Evolutionary conservation across 2,329 filamentous ascomycete genomes (phyloP), one percentile per base, ranked within the genome.

Genomic region (Aspergillus glaucus): DNA sequence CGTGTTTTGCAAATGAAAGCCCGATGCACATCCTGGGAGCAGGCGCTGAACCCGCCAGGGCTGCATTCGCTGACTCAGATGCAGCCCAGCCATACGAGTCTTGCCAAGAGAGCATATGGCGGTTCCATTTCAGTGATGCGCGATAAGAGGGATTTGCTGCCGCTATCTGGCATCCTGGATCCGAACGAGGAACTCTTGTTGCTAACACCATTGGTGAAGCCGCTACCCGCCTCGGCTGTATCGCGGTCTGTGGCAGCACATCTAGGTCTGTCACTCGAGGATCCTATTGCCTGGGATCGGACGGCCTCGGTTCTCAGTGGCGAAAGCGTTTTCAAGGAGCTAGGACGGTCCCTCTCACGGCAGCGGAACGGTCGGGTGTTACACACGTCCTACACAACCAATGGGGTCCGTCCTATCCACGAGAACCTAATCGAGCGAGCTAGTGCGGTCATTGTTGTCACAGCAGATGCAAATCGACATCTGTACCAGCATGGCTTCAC

Each of bases 351-450:
- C 6, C 74, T 97, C n/a, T 91, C 92, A 9, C 80, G 92, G 46
- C 87, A 90, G 55, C 79, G 91, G 19, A 89, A 87, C 57, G 89
- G 91, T 17, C 88, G 93, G 61, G 81, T 96, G 5, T 74, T 96
- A 14, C 90, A 97, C 66, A 95, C 92, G 1, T 96, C 91, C 10
- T 97, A 97, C 63, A 96, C 92, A 0, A 88, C 90, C 1, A 95
- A 95, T 58, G 91, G 91, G 12, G 85, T 97, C 3, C 80, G 91
- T 34, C 91, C 91, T 67, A 87, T 95, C 0, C 92, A 97, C 64
- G 92, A 97, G 62, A 93, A 92, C 54, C 76, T 96, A 15, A 94
- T 96, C 64, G 87, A 91, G 56, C 79, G 90, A 58, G 90, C 91
- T 9, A 88, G 86, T 45, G 88, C 87, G 3, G 89, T 96, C 54